A percentile compares a stretch with the other conserved stretches of the same genome.
Conservation (phyloP, 176 grass and related monocot genomes). For the Ampelocalamus luodianensis region DNA sequence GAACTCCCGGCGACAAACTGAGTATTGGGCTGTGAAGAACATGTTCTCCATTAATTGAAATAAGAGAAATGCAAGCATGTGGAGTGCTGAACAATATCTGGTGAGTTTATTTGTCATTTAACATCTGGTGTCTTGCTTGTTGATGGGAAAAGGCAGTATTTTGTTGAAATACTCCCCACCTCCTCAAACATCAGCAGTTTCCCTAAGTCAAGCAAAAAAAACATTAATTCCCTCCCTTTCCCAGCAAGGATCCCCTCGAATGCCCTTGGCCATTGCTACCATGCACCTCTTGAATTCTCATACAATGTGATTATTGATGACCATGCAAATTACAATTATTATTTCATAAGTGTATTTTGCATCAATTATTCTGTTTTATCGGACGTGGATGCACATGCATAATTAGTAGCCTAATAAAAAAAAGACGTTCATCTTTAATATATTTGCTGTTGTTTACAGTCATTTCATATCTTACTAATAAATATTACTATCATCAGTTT, state of each 20-base stretch:
- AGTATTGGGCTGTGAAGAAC: neutral
- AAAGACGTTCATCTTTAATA: neutral
- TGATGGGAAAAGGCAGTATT: neutral
- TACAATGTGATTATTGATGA: neutral
- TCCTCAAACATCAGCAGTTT: conserved; percentile 15
- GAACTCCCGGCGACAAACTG: neutral
- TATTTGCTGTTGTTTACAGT: conserved; percentile 23
- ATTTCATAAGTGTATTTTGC: conserved; percentile 9
- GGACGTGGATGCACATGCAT: neutral
- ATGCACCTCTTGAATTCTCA: conserved; percentile 5
- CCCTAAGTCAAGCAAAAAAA: neutral
- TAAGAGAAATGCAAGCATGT: neutral
- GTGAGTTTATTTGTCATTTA: conserved; percentile 27
- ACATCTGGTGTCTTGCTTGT: conserved; percentile 6
- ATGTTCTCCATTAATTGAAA: conserved; percentile 5
- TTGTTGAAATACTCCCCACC: neutral
- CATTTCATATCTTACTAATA: conserved; percentile 34
- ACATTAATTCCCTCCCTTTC: neutral
- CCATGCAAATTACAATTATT: neutral
- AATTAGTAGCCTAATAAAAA: conserved; percentile 10
- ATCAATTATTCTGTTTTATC: conserved; percentile 12
- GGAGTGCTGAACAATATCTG: conserved; percentile 31
- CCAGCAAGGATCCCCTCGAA: neutral
- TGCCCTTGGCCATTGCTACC: neutral
- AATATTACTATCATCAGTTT: conserved; percentile 54